Evolutionary conservation across 345 rosid species (phyloP).

Genomic region (Raphanus sativus): DNA sequence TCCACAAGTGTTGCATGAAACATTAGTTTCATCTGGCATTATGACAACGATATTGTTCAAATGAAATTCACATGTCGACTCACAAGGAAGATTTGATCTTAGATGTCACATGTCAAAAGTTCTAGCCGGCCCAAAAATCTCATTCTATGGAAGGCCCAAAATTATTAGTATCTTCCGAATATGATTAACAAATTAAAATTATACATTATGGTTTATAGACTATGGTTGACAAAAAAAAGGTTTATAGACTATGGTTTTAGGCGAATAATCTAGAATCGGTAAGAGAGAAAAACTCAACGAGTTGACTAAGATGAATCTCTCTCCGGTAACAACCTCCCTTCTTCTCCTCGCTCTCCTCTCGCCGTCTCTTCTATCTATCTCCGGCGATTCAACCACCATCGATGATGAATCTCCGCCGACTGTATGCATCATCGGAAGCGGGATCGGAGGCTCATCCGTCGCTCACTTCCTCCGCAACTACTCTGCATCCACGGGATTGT

Average conservation of each 20-base stretch:
- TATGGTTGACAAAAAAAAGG: too few relatives aligned
- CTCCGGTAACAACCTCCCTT: constrained; percentile 12
- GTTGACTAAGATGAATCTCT: constrained; percentile 24
- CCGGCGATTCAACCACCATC: constrained; percentile 10
- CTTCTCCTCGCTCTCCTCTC: constrained; percentile 22
- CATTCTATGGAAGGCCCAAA: too few relatives aligned
- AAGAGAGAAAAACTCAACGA: neutral
- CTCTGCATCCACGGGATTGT: constrained; percentile 35
- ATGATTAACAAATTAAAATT: too few relatives aligned
- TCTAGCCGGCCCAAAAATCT: too few relatives aligned
- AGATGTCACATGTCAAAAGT: too few relatives aligned
- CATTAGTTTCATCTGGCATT: too few relatives aligned
- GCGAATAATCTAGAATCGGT: neutral
- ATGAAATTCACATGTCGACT: too few relatives aligned
- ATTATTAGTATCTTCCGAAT: too few relatives aligned
- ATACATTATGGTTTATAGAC: too few relatives aligned
- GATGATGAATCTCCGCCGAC: constrained; percentile 29
- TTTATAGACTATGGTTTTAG: neutral
- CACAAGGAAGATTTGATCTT: too few relatives aligned
- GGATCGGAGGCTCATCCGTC: constrained; percentile 88
- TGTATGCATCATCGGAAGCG: constrained; percentile 79
- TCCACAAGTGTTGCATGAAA: too few relatives aligned
- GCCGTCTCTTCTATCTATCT: constrained; percentile 29
- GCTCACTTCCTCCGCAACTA: constrained; percentile 82
- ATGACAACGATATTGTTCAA: too few relatives aligned